phyloP scores from a whole-genome alignment of 2,329 filamentous ascomycete genomes.

The Aotearoamyces nothofagi region DNA sequence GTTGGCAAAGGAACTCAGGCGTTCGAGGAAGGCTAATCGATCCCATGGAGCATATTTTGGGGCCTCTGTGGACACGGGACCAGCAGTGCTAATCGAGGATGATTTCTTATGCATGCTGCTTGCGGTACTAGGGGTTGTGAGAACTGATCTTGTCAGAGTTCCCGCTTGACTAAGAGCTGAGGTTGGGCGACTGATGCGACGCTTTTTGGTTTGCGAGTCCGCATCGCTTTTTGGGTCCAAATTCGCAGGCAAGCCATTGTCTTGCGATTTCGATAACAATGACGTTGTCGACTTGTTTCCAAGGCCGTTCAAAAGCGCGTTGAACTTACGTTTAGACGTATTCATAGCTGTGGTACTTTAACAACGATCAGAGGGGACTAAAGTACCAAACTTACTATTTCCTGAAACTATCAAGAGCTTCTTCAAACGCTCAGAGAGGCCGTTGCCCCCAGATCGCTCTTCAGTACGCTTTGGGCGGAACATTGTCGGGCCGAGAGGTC shows the following conservation, averaged over 20 bases:
- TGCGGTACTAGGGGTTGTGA: constrained; percentile 4
- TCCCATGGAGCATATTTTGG: constrained; percentile 79
- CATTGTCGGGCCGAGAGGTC: not conserved
- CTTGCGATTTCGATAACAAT: constrained; percentile 20
- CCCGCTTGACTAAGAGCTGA: constrained; percentile 3
- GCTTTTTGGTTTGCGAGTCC: constrained; percentile 15
- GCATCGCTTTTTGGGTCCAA: constrained; percentile 10
- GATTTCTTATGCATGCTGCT: constrained; percentile 13
- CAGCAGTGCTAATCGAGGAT: constrained; percentile 8
- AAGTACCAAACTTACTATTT: too few relatives aligned
- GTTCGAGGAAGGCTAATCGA: constrained; percentile 63
- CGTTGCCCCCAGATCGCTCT: too few relatives aligned
- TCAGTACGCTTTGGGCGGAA: not conserved
- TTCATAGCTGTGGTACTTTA: constrained; percentile 35
- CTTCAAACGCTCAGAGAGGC: too few relatives aligned
- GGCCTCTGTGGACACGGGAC: constrained; percentile 12
- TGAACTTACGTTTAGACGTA: constrained; percentile 73
- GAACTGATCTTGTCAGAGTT: not conserved
- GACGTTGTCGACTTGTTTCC: constrained; percentile 31
- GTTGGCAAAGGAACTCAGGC: constrained; percentile 78
- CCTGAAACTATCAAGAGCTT: too few relatives aligned
- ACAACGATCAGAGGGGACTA: too few relatives aligned
- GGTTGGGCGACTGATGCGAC: constrained; percentile 11
- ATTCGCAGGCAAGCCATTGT: constrained; percentile 22
- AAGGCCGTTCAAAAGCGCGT: constrained; percentile 54